These are phyloP conservation scores for Suillus ampliporus DNA, from an alignment of 768 basidiomycete species.

Conservation along the genomic window DNA sequence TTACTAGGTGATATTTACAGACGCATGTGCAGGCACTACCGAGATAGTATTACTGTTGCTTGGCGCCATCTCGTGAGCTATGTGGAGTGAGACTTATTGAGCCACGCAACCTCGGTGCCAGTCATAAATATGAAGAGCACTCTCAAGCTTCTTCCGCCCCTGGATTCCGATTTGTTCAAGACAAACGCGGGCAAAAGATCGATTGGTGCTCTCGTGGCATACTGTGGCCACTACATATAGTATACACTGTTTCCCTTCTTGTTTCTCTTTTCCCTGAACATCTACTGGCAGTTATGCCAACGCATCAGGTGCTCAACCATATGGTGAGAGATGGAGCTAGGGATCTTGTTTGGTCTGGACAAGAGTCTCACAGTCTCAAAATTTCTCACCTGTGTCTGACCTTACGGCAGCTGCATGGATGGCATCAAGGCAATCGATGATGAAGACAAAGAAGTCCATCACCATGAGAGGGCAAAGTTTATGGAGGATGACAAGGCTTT, in stretches of 20 bases:
- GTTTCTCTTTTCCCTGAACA: not conserved
- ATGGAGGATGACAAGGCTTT: constrained; percentile 5
- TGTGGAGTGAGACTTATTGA: constrained; percentile 38
- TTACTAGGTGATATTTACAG: not conserved
- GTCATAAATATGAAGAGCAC: constrained; percentile 47
- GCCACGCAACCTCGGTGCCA: constrained; percentile 11
- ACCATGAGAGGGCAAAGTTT: constrained; percentile 4
- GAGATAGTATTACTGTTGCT: constrained; percentile 85
- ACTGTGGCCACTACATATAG: not conserved
- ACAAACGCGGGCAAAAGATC: constrained; percentile 48
- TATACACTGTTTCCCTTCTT: constrained; percentile 1
- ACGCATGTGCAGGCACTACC: constrained; percentile 54
- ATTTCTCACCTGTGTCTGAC: constrained; percentile 1
- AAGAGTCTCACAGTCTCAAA: not conserved
- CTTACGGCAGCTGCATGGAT: constrained; percentile 1
- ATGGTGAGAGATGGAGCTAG: not conserved
- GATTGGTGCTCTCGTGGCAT: constrained; percentile 25
- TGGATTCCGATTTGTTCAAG: constrained; percentile 62
- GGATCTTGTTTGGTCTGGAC: not conserved
- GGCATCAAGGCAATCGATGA: not conserved
- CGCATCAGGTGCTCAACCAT: not conserved
- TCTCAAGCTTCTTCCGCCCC: constrained; percentile 60
- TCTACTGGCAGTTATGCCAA: not conserved
- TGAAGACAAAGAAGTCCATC: not conserved
- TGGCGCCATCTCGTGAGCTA: constrained; percentile 84